These are phyloP conservation scores for Zygosaccharomyces rouxii DNA, from an alignment of 805 yeast genomes.

Conservation along the genomic window DNA sequence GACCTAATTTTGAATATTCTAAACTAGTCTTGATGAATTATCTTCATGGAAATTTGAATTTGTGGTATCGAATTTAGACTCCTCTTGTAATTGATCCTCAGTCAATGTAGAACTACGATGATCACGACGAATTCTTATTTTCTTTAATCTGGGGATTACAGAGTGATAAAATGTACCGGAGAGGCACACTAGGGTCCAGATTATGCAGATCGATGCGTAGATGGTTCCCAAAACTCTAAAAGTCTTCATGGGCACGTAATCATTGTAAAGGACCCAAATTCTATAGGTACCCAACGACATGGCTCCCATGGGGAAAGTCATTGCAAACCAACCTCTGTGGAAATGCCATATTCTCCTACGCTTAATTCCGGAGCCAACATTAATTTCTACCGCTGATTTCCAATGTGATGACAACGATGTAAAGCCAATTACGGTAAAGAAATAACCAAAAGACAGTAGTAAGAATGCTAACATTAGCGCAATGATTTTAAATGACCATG, in stretches of 20 bases:
- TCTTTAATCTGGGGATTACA: background rate
- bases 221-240: conserved; percentile 61
- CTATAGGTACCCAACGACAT: conserved; percentile 59
- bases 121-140: background rate
- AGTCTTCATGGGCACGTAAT: conserved; percentile 39
- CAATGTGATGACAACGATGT: conserved; percentile 25
- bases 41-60: background rate
- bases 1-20: background rate
- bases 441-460: conserved; percentile 53
- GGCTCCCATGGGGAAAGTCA: conserved; percentile 88
- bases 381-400: conserved; percentile 21
- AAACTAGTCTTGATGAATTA: background rate
- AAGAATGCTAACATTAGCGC: conserved; percentile 43
- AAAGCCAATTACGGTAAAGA: conserved; percentile 46
- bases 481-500: conserved; percentile 32
- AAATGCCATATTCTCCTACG: conserved; percentile 37
- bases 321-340: conserved; percentile 67
- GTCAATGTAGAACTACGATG: background rate
- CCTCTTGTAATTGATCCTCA: background rate
- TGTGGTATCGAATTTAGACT: background rate
- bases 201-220: conserved; percentile 50
- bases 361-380: conserved; percentile 6
- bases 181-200: conserved; percentile 43
- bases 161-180: conserved; percentile 11
- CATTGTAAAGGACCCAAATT: conserved; percentile 44